Evolutionary conservation across 108 stramenopile genomes (phyloP), one percentile per base, ranked within the genome.

Genomic region (Cyclotella atomus): DNA sequence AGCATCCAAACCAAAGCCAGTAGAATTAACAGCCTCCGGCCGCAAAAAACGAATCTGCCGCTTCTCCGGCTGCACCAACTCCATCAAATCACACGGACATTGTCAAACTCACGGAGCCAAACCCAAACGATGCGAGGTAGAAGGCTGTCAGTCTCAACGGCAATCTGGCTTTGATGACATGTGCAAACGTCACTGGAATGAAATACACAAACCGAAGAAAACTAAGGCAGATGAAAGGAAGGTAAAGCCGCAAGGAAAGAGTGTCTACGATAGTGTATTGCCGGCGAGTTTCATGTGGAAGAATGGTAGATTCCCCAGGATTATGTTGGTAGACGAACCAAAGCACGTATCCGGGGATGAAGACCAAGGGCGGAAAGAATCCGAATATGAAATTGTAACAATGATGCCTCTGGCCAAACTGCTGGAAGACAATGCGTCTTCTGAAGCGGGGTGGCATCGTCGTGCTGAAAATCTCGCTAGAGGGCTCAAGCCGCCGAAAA

Each of bases 41-140:
- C n/a, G n/a, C 24, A 73, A 73, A 49, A 45, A 64, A 23, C 86
- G 90, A 17, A 86, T 78, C 46, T 91, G 90, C 65, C 75, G 75
- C 3, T 49, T 55, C 17, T 78, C 83, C 9, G 85, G 85, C 25
- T 91, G 90, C 59, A 73, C 73, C 46, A 83, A 68, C 20, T 78
- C 77, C 0, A 85, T 91, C 64, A 88, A 88, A 59, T 77, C 80
- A 29, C 86, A 87, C 66, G 88, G 88, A 3, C 84, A 82, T 25
- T 91, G 90, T 66, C 88, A 89, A 79, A 83, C 77, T 19, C 90
- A 91, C 64, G 90, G 90, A 14, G 90, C 86, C 27, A 87, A 83
- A 64, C 77, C 86, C 19, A 91, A 91, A 50, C 87, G 86, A 55
- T 91, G 90, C 78, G 84, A 86, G 78, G 77, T 87, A 17, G 71